Conservation (phyloP, 2,329 filamentous ascomycete species). For the Epichloe sibirici region DNA sequence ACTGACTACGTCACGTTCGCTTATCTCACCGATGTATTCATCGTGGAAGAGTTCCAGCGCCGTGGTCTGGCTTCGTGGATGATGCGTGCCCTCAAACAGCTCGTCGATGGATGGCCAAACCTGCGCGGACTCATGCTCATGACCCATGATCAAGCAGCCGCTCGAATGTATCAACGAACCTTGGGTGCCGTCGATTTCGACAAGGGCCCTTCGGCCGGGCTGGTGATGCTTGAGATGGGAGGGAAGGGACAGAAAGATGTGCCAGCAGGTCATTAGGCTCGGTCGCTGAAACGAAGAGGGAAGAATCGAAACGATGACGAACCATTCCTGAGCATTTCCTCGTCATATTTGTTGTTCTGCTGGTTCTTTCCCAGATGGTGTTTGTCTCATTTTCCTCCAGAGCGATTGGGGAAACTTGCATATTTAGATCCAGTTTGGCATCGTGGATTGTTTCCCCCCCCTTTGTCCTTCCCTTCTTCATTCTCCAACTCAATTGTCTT, state of each 20-base stretch:
- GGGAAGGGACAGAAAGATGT: conserved; percentile 23
- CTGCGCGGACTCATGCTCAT: conserved; percentile 48
- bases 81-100: conserved; percentile 46
- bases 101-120: conserved; percentile 41
- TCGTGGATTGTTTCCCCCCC: background rate
- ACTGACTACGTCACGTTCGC: conserved; percentile 59
- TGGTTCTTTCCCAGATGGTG: background rate
- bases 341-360: background rate
- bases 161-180: conserved; percentile 34
- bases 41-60: conserved; percentile 46
- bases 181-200: conserved; percentile 33
- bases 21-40: conserved; percentile 57
- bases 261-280: conserved; percentile 18
- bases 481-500: background rate
- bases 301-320: conserved; percentile 1
- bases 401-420: background rate
- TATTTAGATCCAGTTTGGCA: background rate
- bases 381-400: background rate
- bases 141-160: conserved; percentile 28
- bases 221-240: conserved; percentile 30
- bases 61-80: conserved; percentile 54
- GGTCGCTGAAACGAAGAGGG: background rate
- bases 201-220: conserved; percentile 26
- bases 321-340: background rate
- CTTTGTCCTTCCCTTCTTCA: background rate